phyloP scores from a whole-genome alignment of 225 moss, liverwort and hornwort species.

The Pleurozium schreberi region DNA sequence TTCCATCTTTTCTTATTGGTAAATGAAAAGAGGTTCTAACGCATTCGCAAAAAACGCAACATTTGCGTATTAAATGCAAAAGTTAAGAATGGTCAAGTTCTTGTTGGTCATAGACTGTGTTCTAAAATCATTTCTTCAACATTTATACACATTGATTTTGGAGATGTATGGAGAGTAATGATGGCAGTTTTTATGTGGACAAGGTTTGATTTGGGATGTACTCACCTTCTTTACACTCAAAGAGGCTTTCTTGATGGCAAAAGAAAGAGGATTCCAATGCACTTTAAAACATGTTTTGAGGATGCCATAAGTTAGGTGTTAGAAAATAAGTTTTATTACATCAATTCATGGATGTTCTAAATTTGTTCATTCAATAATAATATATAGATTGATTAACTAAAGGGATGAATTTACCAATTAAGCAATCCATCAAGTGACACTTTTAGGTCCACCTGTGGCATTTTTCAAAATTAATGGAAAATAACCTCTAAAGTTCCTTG shows the following conservation, averaged over 20 bases:
- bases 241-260: not conserved
- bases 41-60: fast-evolving
- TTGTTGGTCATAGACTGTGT: not conserved
- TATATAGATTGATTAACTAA: no score
- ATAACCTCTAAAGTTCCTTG: not conserved
- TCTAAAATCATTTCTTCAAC: not conserved
- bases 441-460: not conserved
- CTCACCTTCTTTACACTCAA: not conserved
- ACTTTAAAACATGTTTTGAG: fast-evolving
- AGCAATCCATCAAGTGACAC: no score
- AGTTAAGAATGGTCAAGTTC: not conserved
- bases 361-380: not conserved
- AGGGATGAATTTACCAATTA: fast-evolving
- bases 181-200: not conserved
- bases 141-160: not conserved
- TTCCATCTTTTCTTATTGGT: not conserved
- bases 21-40: not conserved
- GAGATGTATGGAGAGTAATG: not conserved
- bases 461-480: not conserved
- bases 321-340: not conserved
- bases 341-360: not conserved
- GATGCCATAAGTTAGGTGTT: not conserved
- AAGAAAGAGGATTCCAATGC: no score
- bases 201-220: not conserved
- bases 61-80: not conserved